phyloP scores from a whole-genome alignment of 371 early-diverging fungal genomes.

The Mucor lusitanicus region DNA sequence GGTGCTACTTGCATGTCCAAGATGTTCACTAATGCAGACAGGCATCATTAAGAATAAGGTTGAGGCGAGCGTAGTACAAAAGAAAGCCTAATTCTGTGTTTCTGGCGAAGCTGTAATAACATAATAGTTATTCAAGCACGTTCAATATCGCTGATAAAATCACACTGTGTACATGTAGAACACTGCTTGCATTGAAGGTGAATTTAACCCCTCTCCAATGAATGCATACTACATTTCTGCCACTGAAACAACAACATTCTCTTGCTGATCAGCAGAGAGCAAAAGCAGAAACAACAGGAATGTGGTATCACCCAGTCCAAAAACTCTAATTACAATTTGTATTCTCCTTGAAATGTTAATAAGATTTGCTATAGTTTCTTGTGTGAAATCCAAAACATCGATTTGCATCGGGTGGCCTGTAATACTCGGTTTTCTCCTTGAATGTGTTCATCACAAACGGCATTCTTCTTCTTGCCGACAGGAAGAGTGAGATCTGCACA shows the following conservation, averaged over 20 bases:
- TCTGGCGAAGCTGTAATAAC: background rate
- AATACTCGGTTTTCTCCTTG: background rate
- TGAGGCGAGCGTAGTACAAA: background rate
- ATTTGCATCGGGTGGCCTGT: background rate
- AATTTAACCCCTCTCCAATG: background rate
- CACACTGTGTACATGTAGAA: background rate
- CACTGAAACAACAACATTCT: background rate
- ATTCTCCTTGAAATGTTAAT: background rate
- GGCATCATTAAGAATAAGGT: background rate
- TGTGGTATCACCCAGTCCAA: background rate
- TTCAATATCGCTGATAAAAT: background rate
- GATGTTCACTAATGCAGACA: background rate
- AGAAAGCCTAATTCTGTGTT: background rate
- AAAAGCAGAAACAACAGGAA: background rate
- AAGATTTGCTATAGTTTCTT: background rate
- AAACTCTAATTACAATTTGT: background rate
- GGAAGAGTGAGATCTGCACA: background rate
- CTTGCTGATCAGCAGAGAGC: background rate
- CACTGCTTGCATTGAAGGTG: background rate
- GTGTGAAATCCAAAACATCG: background rate
- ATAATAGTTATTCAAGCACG: background rate
- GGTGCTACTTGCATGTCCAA: background rate
- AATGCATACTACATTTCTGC: background rate
- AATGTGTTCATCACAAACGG: background rate
- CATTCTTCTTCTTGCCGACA: background rate